Percentiles rank a stretch among this genome's conserved stretches.
Evolutionary conservation across 2,329 filamentous ascomycete genomes (phyloP).

Genomic region (Camptophora hylomeconis): DNA sequence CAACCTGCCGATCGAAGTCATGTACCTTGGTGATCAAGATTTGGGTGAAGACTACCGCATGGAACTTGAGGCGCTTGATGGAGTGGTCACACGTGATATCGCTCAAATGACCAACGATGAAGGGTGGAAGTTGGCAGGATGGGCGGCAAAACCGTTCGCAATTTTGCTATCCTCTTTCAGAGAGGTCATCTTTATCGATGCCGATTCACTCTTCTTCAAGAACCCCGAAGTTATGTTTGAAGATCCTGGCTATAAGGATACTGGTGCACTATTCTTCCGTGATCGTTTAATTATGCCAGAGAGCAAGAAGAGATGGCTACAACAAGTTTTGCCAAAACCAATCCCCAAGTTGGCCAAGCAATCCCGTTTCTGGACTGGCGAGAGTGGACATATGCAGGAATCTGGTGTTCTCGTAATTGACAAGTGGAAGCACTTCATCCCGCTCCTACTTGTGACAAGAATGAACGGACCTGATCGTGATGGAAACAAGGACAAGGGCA

Average conservation of each 20-base stretch:
- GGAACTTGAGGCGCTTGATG: slow-evolving; percentile 29
- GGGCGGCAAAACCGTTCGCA: slow-evolving; percentile 36
- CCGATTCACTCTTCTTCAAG: slow-evolving; percentile 32
- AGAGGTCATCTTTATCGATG: slow-evolving; percentile 36
- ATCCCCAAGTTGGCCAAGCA: slow-evolving; percentile 28
- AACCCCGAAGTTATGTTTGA: slow-evolving; percentile 31
- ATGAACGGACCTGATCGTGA: slow-evolving; percentile 32
- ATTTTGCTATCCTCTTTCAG: slow-evolving; percentile 35
- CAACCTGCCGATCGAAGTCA: slow-evolving; percentile 17
- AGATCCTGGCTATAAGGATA: slow-evolving; percentile 28
- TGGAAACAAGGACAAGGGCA: slow-evolving; percentile 23
- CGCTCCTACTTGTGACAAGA: slow-evolving; percentile 26
- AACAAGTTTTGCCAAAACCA: slow-evolving; percentile 31
- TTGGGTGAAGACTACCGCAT: slow-evolving; percentile 30
- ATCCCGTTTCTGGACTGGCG: slow-evolving; percentile 17
- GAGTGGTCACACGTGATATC: slow-evolving; percentile 33
- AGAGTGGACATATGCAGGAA: slow-evolving; percentile 25
- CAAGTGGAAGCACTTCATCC: slow-evolving; percentile 33
- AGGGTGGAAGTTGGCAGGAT: slow-evolving; percentile 33
- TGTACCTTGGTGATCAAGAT: slow-evolving; percentile 29
- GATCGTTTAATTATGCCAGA: slow-evolving; percentile 31
- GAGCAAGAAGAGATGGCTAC: slow-evolving; percentile 26
- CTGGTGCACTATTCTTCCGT: slow-evolving; percentile 35
- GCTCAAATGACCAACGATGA: slow-evolving; percentile 31
- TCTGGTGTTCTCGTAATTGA: slow-evolving; percentile 35